These are phyloP conservation scores for Achlya hypogyna DNA, from an alignment of 352 stramenopile genomes.

Conservation along the genomic window DNA sequence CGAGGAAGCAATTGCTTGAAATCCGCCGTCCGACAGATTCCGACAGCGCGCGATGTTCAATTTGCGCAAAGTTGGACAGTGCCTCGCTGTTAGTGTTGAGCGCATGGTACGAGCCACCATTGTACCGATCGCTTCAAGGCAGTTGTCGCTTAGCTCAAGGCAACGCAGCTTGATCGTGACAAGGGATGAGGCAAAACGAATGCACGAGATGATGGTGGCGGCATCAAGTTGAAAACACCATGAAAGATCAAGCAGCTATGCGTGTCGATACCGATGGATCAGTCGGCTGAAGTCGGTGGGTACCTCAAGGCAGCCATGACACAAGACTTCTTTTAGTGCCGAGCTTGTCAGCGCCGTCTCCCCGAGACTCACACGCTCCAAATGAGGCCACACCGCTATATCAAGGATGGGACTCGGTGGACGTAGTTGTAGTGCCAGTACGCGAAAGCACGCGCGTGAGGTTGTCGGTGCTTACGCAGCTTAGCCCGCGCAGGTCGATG, in stretches of 20 bases:
- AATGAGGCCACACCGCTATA: background rate
- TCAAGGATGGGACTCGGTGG: background rate
- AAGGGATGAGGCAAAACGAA: background rate
- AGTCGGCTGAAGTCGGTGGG: background rate
- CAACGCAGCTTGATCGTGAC: constrained; percentile 5
- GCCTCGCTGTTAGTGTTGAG: background rate
- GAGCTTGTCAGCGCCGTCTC: background rate
- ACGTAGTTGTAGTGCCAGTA: background rate
- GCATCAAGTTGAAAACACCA: constrained; percentile 6
- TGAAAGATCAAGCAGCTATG: constrained; percentile 2
- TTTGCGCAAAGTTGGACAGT: background rate
- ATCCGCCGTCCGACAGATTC: background rate
- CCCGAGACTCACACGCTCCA: background rate
- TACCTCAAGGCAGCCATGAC: background rate
- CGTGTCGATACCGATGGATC: no score
- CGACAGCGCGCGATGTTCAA: constrained; percentile 11
- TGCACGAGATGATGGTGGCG: background rate
- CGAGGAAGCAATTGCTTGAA: background rate
- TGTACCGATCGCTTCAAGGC: background rate
- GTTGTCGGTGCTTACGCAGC: background rate
- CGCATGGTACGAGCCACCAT: background rate
- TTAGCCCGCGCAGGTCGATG: background rate
- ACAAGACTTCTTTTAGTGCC: background rate
- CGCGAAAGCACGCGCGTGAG: background rate
- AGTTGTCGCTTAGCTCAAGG: background rate